A percentile compares a stretch with the other conserved stretches of the same genome.
These are phyloP conservation scores for Mycena galericulata DNA, from an alignment of 768 basidiomycete species.

Conservation along the genomic window DNA sequence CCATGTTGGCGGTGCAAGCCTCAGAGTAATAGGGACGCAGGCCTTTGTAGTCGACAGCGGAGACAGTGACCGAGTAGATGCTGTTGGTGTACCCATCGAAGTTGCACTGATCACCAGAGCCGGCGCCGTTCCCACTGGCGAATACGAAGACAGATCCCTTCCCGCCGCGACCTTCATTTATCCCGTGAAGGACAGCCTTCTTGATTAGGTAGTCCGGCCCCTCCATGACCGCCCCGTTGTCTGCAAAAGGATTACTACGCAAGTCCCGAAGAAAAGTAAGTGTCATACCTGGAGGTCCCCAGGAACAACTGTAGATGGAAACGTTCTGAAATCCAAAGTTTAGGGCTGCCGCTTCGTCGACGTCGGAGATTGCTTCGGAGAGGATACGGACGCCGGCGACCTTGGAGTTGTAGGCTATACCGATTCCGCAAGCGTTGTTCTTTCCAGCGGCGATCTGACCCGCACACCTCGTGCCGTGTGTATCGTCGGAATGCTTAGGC, in stretches of 20 bases:
- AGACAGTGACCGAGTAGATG: slow-evolving; percentile 95
- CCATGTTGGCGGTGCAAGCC: slow-evolving; percentile 96
- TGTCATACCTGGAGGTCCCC: slow-evolving; percentile 79
- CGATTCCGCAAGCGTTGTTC: slow-evolving; percentile 94
- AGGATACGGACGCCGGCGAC: slow-evolving; percentile 96
- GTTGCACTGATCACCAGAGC: slow-evolving; percentile 95
- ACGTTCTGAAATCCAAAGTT: slow-evolving; percentile 95
- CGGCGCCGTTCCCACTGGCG: slow-evolving; percentile 96
- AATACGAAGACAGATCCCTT: slow-evolving; percentile 97
- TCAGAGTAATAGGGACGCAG: slow-evolving; percentile 98
- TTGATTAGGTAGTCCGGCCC: slow-evolving; percentile 91
- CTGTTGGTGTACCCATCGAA: slow-evolving; percentile 99
- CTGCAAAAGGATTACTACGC: slow-evolving; percentile 51
- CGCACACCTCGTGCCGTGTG: slow-evolving; percentile 97
- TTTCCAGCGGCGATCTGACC: slow-evolving; percentile 95
- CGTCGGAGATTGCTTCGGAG: slow-evolving; percentile 93
- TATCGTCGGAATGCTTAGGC: slow-evolving; percentile 90
- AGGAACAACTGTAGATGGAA: slow-evolving; percentile 95
- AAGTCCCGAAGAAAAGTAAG: neutral
- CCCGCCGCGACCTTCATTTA: slow-evolving; percentile 88
- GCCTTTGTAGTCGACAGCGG: slow-evolving; percentile 92
- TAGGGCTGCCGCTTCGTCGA: slow-evolving; percentile 94
- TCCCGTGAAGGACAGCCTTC: slow-evolving; percentile 94
- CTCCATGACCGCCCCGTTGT: slow-evolving; percentile 94
- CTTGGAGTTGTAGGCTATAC: slow-evolving; percentile 91